Evolutionary conservation across 345 rosid genomes (phyloP).

Genomic region (Eucalyptus albens): DNA sequence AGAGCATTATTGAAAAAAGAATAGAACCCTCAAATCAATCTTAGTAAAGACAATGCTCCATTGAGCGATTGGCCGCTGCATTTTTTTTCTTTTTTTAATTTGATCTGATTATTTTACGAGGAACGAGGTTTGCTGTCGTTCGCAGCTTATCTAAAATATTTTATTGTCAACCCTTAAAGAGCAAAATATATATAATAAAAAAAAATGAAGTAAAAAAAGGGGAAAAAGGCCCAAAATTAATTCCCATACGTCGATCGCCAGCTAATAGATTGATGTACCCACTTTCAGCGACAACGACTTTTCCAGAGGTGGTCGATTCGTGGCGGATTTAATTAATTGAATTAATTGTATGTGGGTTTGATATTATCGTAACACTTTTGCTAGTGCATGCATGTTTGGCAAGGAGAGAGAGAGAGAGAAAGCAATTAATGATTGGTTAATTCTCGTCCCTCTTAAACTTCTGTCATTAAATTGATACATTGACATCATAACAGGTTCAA

Average conservation of each 20-base stretch:
- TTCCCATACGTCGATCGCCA: background rate
- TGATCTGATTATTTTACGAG: background rate
- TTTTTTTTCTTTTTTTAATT: rapidly evolving
- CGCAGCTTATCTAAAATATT: background rate
- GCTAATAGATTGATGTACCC: background rate
- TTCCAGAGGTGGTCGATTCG: background rate
- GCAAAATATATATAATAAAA: background rate
- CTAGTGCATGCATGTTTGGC: background rate
- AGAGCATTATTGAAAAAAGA: background rate
- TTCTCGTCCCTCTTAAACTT: background rate
- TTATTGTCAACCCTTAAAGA: background rate
- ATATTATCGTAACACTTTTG: background rate
- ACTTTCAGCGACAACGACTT: background rate
- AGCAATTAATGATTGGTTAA: background rate
- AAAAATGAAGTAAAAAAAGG: background rate
- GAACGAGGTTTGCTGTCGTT: background rate
- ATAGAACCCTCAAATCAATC: background rate
- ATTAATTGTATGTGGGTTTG: background rate
- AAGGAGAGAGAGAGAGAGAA: background rate
- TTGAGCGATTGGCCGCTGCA: background rate
- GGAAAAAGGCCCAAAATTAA: background rate
- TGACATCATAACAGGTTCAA: background rate
- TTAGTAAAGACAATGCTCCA: background rate
- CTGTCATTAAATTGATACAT: background rate
- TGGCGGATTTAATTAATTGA: background rate